Evolutionary conservation across 768 basidiomycete genomes (phyloP).

Genomic region (Tylopilus rubrobrunneus): DNA sequence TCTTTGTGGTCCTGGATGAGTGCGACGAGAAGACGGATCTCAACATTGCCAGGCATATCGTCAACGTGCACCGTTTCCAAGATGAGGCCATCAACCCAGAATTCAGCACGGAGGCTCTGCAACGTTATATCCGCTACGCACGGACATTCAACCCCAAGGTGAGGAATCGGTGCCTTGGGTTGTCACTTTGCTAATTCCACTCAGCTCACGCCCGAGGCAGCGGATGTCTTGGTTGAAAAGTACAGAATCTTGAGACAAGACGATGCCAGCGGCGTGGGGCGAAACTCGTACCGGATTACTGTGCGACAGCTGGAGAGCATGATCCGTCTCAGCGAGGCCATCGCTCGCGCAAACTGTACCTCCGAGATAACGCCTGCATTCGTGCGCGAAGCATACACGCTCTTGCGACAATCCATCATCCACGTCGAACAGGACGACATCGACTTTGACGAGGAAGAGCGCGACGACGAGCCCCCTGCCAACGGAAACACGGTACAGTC

Average conservation of each 20-base stretch:
- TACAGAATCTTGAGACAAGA: constrained; percentile 91
- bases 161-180: neutral
- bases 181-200: constrained; percentile 3
- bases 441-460: constrained; percentile 92
- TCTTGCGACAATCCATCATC: constrained; percentile 95
- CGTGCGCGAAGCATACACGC: constrained; percentile 92
- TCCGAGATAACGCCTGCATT: constrained; percentile 95
- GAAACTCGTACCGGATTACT: constrained; percentile 95
- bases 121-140: constrained; percentile 95
- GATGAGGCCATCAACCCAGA: constrained; percentile 95
- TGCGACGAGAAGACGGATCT: constrained; percentile 90
- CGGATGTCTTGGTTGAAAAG: constrained; percentile 91
- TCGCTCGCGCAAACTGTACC: constrained; percentile 94
- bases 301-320: constrained; percentile 98
- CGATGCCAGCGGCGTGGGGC: constrained; percentile 81
- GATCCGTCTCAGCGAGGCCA: constrained; percentile 96
- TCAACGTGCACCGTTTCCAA: constrained; percentile 94
- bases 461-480: constrained; percentile 50
- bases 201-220: constrained; percentile 89
- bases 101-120: constrained; percentile 94
- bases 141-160: constrained; percentile 98
- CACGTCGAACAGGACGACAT: constrained; percentile 99
- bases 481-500: constrained; percentile 32
- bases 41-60: constrained; percentile 94
- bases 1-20: constrained; percentile 97